These are phyloP conservation scores for Phaeotremella skinneri DNA, from an alignment of 768 basidiomycete genomes.

Conservation along the genomic window DNA sequence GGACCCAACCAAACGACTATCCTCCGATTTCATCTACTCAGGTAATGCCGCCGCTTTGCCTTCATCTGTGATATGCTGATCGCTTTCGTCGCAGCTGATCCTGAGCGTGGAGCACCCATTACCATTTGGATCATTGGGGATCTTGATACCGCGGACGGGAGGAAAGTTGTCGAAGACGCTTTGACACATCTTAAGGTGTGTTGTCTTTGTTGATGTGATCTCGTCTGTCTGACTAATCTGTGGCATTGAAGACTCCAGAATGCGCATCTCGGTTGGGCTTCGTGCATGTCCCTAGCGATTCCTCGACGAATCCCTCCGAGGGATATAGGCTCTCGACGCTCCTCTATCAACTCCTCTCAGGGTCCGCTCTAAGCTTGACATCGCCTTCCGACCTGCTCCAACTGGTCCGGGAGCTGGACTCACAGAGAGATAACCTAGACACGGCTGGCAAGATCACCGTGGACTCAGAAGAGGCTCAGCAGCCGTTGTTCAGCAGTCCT, in stretches of 20 bases:
- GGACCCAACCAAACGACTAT: constrained; percentile 43
- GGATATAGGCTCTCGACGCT: constrained; percentile 53
- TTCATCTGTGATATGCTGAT: neutral
- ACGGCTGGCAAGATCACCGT: neutral
- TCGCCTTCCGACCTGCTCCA: constrained; percentile 31
- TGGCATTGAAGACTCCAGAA: constrained; percentile 19
- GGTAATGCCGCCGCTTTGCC: constrained; percentile 53
- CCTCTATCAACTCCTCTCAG: constrained; percentile 37
- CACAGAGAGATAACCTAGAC: constrained; percentile 21
- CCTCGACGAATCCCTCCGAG: constrained; percentile 52
- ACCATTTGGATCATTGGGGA: constrained; percentile 69
- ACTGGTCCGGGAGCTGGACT: constrained; percentile 38
- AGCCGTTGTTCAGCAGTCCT: constrained; percentile 13
- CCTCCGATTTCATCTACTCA: constrained; percentile 64
- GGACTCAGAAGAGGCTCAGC: constrained; percentile 5
- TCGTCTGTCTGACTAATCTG: neutral
- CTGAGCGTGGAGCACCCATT: constrained; percentile 33
- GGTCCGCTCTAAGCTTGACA: constrained; percentile 22
- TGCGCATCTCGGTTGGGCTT: constrained; percentile 62
- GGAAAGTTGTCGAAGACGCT: constrained; percentile 64
- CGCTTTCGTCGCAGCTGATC: constrained; percentile 19
- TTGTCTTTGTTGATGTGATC: constrained; percentile 9
- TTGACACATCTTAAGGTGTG: constrained; percentile 63
- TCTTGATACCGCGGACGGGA: constrained; percentile 65
- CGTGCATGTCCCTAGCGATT: constrained; percentile 64